Evolutionary conservation across 176 grass and related monocot genomes (phyloP), one percentile per base, ranked within the genome.

Genomic region (Areca catechu): DNA sequence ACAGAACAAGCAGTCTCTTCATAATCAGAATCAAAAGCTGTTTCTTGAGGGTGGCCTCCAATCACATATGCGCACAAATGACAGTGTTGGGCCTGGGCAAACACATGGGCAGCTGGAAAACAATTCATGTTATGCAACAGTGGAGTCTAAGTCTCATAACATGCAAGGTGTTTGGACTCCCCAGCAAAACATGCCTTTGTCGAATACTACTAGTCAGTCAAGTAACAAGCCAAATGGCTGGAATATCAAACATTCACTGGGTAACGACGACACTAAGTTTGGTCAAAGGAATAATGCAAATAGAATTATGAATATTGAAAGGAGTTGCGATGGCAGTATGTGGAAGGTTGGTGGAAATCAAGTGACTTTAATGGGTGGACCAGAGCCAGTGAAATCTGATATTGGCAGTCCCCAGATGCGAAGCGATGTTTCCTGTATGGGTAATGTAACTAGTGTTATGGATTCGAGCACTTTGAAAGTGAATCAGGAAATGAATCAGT

Each of bases 211-310:
- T 65, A 84, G 65, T 76, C 77, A 91, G 62, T 64, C 80, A 14
- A 60, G 52, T 22, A 80, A 79, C 72, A 86, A 70, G 68, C 77
- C 76, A 63, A 88, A 97, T 82, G 80, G 76, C 56, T 97, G 80
- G 83, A 85, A 79, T 57, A 73, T 65, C 20, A 80, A 77, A 56
- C 76, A 29, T 59, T 56, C 65, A 28, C 73, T 74, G 60, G 52
- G 9, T 43, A 43, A 43, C 14, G 34, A 43, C 6, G 34, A 12
- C 9, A 14, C 10, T 43, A 43, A 43, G 7, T 43, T 14, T 43
- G 34, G 34, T 43, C 34, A 43, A 43, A 43, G 34, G 34, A 12
- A 43, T 43, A 43, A 43, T 14, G 14, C 34, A 43, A 43, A 43
- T 12, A 43, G 34, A 43, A 12, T 43, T 43, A 43, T 12, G 34